These are phyloP conservation scores for Citropsis articulata DNA, from an alignment of 345 rosid genomes.

Conservation along the genomic window DNA sequence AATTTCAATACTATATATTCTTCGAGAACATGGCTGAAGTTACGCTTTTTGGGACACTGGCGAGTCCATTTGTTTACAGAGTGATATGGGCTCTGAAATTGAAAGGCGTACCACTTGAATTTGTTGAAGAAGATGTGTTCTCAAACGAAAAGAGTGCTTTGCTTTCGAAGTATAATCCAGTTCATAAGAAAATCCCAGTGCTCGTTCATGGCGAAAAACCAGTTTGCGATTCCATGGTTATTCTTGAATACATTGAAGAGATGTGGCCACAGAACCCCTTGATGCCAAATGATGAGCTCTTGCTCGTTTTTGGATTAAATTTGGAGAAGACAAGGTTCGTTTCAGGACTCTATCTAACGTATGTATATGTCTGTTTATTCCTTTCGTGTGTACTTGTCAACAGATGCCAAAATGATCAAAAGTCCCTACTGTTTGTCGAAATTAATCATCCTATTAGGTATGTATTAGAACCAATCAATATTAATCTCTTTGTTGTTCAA, in stretches of 20 bases:
- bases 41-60: constrained; percentile 28
- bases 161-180: not conserved
- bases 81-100: constrained; percentile 34
- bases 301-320: not conserved
- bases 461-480: no score
- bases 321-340: not conserved
- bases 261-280: not conserved
- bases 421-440: no score
- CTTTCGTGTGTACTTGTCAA: not conserved
- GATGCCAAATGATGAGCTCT: not conserved
- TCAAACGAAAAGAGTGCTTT: not conserved
- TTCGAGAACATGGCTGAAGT: constrained; percentile 14
- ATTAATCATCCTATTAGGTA: no score
- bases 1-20: no score
- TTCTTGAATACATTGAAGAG: not conserved
- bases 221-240: not conserved
- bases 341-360: not conserved
- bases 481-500: no score
- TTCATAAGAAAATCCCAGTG: not conserved
- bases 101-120: constrained; percentile 26
- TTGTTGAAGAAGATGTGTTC: not conserved
- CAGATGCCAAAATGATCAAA: no score
- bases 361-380: no score
- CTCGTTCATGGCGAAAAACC: not conserved
- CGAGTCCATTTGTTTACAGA: constrained; percentile 26